Evolutionary conservation across 176 grass and related monocot genomes (phyloP).

Genomic region (Alopecurus myosuroides): DNA sequence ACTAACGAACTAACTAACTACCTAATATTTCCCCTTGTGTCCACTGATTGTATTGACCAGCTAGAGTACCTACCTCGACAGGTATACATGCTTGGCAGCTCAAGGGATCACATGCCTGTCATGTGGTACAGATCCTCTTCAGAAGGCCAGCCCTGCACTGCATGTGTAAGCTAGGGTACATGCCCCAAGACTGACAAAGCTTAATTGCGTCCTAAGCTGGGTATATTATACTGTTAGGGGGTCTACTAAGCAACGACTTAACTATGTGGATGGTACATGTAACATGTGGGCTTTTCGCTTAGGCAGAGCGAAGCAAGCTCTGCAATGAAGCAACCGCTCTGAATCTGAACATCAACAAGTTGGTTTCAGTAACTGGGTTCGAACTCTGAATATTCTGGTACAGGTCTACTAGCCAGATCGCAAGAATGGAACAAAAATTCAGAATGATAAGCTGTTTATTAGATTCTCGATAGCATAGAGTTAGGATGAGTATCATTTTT

Average conservation of each 20-base stretch:
- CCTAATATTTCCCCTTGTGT: background rate
- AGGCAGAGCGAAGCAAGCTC: background rate
- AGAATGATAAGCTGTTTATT: background rate
- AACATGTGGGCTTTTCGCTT: background rate
- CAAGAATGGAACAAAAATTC: no score
- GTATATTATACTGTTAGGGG: background rate
- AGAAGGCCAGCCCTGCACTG: conserved; percentile 23
- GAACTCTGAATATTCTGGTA: background rate
- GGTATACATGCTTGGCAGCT: background rate
- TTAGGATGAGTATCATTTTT: background rate
- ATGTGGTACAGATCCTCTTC: conserved; percentile 1
- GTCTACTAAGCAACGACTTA: conserved; percentile 5
- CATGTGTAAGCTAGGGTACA: background rate
- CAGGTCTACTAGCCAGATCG: background rate
- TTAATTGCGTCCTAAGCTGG: conserved; percentile 7
- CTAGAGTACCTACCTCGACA: background rate
- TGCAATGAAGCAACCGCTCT: background rate
- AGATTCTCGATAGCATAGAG: background rate
- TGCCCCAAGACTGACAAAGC: background rate
- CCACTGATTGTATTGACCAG: conserved; percentile 25
- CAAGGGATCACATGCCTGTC: conserved; percentile 17
- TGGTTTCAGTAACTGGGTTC: background rate
- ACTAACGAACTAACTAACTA: background rate
- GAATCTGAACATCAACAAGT: background rate
- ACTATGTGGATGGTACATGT: background rate